Percentiles rank a stretch among this genome's conserved stretches.
Evolutionary conservation across 139 green algal species (phyloP).

Genomic region (Haematococcus sp.): DNA sequence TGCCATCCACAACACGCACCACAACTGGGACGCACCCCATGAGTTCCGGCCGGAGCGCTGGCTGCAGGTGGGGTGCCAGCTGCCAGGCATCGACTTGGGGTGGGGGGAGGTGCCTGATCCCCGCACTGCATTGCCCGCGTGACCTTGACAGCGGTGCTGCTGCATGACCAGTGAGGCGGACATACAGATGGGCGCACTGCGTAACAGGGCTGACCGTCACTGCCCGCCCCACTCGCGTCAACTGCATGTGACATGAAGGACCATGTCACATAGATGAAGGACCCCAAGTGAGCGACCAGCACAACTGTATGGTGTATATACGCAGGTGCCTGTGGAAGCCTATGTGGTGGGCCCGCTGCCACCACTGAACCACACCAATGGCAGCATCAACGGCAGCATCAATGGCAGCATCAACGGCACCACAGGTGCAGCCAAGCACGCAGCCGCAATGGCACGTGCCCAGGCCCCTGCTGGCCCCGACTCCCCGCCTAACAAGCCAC

Average conservation of each 20-base stretch:
- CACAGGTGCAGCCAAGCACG: background rate
- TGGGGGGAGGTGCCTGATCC: too few relatives aligned
- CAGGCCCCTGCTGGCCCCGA: too few relatives aligned
- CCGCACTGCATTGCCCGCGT: background rate
- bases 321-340: constrained; percentile 43
- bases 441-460: background rate
- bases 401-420: background rate
- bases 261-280: too few relatives aligned
- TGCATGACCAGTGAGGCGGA: background rate
- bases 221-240: too few relatives aligned
- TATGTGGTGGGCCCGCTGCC: constrained; percentile 39
- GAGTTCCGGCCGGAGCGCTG: constrained; percentile 56
- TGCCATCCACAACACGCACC: constrained; percentile 45
- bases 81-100: too few relatives aligned
- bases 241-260: too few relatives aligned
- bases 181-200: too few relatives aligned
- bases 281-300: too few relatives aligned
- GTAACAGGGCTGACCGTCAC: too few relatives aligned
- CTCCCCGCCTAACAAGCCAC: too few relatives aligned
- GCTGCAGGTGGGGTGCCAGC: constrained; percentile 20
- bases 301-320: background rate
- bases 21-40: constrained; percentile 37
- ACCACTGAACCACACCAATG: background rate
- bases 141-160: background rate
- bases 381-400: background rate